Evolutionary conservation across 2,329 filamentous ascomycete genomes (phyloP), one percentile per base, ranked within the genome.

Genomic region (Aspergillus pseudoterreus): DNA sequence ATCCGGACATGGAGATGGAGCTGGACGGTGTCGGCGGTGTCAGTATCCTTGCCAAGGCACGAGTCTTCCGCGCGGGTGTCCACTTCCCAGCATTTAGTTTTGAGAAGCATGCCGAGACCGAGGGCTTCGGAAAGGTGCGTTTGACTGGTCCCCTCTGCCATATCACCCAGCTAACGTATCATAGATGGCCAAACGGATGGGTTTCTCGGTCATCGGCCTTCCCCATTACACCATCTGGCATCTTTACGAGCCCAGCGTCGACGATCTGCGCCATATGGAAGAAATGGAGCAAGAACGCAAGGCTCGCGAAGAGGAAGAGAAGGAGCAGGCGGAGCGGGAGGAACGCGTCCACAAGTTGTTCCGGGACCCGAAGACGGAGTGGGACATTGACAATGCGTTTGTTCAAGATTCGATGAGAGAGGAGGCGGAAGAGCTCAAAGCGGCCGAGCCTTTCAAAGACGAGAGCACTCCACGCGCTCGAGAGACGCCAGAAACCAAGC

Each of bases 141-240:
- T 19, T 10, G 6, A 11, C 41, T 43, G 2, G 14, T 4, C 4
- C 12, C 9, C 33, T 22, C 6, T 24, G 2, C 17, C 45, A 17
- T 24, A 11, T 11, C 9, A 6, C 32, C 41, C 5, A 41, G 38
- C 57, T 69, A 57, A 65, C 41, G 27, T 39, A 38, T 11, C 43
- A 17, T 56, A 96, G 92, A 99, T 99, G 94, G 90, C 94, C 14
- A 94, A 90, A 71, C 86, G 90, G 54, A 97, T 99, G 94, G 81
- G 88, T 53, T 97, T 90, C 67, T 96, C 92, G 0, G 94, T 99
- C 15, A 88, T 99, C 52, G 94, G 94, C 30, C 80, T 99, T 43
- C 94, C 94, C 6, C 94, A 99, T 69, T 99, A 99, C 72, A 96
- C 91, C 1, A 96, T 99, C 59, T 99, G 94, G 94, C 94, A 99